Base-by-base conservation (phyloP, 192 early-diverging fungal species). In the Hyaloraphidium curvatum region DNA sequence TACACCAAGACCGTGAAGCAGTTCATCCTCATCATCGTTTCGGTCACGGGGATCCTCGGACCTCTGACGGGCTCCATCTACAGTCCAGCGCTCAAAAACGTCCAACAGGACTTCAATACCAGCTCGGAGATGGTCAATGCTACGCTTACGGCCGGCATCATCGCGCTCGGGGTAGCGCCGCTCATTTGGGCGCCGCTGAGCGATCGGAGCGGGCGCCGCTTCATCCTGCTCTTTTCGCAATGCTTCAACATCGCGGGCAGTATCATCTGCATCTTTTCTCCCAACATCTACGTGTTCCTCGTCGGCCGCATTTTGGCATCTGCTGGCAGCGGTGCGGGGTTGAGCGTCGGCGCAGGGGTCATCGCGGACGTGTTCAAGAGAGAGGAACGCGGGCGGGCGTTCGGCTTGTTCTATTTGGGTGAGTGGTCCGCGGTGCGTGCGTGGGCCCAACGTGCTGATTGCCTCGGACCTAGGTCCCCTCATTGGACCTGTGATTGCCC, bases 131-230 rank as follows among this genome's bases (percentile, higher is more conserved):
- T 48, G 14, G 25, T 48, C 25, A 48, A 48, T 48, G 7, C 25
- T 7, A 48, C 43, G 14, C 14, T 48, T 25, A 48, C 43, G 43
- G 43, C 25, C 7, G 43, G 17, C 7, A 48, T 25, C 23, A 22
- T 48, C 17, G 25, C 43, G 11, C 43, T 48, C 23, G 43, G 43
- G 14, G 43, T 48, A 7, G 43, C 43, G 43, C 43, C 43, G 43
- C 43, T 48, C 7, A 25, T 14, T 7, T 48, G 43, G 43, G 43
- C n/a, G n/a, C n/a, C n/a, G n/a, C n/a, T n/a, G n/a, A n/a, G n/a
- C n/a, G 43, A 48, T 25, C 9, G 17, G 19, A 5, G 7, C 43
- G 43, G 43, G 4, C 43, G 43, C 23, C 43, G 43, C 11, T 25
- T 25, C 14, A 25, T 48, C 23, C 43, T 48, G 4, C 11, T 48